These are phyloP conservation scores for Neofusicoccum umdonicola DNA, from an alignment of 2,329 filamentous ascomycete genomes.

Conservation along the genomic window DNA sequence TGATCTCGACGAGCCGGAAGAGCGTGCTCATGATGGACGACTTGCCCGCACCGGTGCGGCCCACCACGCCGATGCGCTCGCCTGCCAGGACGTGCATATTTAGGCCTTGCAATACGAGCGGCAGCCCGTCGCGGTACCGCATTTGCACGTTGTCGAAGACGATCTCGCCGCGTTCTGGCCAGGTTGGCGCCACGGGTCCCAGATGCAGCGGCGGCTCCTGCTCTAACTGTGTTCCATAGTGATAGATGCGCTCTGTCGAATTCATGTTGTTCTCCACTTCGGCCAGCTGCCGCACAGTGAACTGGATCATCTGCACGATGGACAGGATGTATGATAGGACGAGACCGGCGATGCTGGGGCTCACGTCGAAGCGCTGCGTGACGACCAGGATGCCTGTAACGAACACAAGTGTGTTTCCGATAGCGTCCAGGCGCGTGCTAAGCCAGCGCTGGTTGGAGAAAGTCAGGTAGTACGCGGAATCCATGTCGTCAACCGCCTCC, in stretches of 20 bases:
- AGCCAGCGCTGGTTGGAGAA: conserved; percentile 96
- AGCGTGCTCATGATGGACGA: conserved; percentile 80
- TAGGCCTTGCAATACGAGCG: conserved; percentile 50
- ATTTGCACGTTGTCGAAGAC: conserved; percentile 51
- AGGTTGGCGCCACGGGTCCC: conserved; percentile 65
- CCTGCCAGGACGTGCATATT: conserved; percentile 69
- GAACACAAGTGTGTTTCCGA: conserved; percentile 83
- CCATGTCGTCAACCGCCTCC: conserved; percentile 81
- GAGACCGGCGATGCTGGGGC: conserved; percentile 80
- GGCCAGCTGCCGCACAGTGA: conserved; percentile 87
- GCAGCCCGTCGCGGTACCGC: conserved; percentile 51
- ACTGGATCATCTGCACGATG: conserved; percentile 94
- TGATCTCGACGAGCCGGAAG: conserved; percentile 64
- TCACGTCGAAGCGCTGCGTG: conserved; percentile 81
- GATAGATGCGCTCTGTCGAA: conserved; percentile 83
- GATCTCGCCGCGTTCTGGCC: conserved; percentile 81
- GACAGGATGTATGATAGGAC: conserved; percentile 90
- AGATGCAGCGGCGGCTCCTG: conserved; percentile 85
- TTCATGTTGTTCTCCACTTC: conserved; percentile 99
- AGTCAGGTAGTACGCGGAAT: conserved; percentile 89
- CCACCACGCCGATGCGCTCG: conserved; percentile 78
- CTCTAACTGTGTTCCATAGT: conserved; percentile 83
- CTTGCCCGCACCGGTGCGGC: conserved; percentile 79
- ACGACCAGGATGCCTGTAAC: conserved; percentile 87
- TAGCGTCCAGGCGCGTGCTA: conserved; percentile 76